Percentiles rank a stretch among this genome's conserved stretches.
Conservation (phyloP, 805 yeast species). For the Phaffomyces antillensis region DNA sequence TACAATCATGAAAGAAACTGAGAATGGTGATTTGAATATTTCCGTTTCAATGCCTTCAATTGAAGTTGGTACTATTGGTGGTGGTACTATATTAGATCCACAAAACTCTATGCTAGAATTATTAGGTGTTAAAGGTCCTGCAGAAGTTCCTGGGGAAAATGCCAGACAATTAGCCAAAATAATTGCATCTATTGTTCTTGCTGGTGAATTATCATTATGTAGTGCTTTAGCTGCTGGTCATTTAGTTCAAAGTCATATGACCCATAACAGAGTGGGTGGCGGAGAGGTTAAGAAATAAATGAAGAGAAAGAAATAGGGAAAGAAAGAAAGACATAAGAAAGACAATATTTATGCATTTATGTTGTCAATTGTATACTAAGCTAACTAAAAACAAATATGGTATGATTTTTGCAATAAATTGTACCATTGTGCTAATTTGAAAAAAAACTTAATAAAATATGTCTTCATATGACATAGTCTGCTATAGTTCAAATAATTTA, state of each 20-base stretch:
- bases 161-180: constrained; percentile 89
- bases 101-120: constrained; percentile 94
- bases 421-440: not conserved
- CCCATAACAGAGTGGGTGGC: constrained; percentile 61
- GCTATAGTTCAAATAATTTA: no score
- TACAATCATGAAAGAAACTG: constrained; percentile 79
- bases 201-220: constrained; percentile 91
- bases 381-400: no score
- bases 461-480: not conserved
- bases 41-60: constrained; percentile 99
- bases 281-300: constrained; percentile 13
- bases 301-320: not conserved
- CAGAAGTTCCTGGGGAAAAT: constrained; percentile 88
- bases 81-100: constrained; percentile 96
- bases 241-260: constrained; percentile 95
- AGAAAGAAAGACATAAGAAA: not conserved
- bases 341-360: not conserved
- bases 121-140: constrained; percentile 92
- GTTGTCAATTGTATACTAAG: not conserved
- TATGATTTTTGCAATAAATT: not conserved
- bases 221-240: constrained; percentile 98
- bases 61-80: constrained; percentile 99
- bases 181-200: constrained; percentile 91
- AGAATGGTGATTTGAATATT: constrained; percentile 73
- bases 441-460: no score